Base-by-base conservation (phyloP, 2,329 filamentous ascomycete genomes). In the Pyrenochaeta sp. region DNA sequence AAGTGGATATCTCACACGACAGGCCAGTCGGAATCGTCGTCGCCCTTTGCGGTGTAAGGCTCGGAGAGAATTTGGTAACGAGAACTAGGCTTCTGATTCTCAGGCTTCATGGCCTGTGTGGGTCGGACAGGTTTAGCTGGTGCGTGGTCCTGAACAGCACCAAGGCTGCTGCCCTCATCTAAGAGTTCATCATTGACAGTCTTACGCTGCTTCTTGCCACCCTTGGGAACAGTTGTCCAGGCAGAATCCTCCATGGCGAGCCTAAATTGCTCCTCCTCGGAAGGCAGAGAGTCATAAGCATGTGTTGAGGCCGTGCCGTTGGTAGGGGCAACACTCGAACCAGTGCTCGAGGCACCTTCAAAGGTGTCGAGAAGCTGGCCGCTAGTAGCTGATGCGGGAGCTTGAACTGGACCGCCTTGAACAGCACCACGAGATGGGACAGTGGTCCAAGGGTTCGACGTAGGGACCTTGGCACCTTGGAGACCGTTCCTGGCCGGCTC, bases 401-500 rank as follows among this genome's bases (percentile, higher is more conserved):
- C 62, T 46, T 69, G 65, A 28, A 67, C 65, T 36, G 63, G 63
- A 13, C 64, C 65, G 27, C 63, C 36, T 13, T 39, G 36, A 27
- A 67, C 65, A 39, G 63, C 63, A 15, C 64, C 65, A 27, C 63
- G 58, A 49, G 72, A 65, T 22, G 70, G 60, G 47, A 68, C 74
- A 61, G 78, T 77, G 48, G 77, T 78, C 87, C 87, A 89, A 27
- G 83, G 82, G 74, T 84, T 88, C 46, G 76, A 77, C 39, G 79
- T 69, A n/a, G 82, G 81, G 19, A 76, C 62, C 54, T 81, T 75
- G 56, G 81, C 78, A 25, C 82, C 77, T 45, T 80, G 78, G 34
- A 86, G 76, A 61, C 93, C 93, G 68, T 95, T 93, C 83, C 92
- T 92, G 54, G 92, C 91, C 44, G 91, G 84, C 66, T 91, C 88